Base-by-base conservation (phyloP, 2,329 filamentous ascomycete genomes). In the Plectosphaerella cucumerina region DNA sequence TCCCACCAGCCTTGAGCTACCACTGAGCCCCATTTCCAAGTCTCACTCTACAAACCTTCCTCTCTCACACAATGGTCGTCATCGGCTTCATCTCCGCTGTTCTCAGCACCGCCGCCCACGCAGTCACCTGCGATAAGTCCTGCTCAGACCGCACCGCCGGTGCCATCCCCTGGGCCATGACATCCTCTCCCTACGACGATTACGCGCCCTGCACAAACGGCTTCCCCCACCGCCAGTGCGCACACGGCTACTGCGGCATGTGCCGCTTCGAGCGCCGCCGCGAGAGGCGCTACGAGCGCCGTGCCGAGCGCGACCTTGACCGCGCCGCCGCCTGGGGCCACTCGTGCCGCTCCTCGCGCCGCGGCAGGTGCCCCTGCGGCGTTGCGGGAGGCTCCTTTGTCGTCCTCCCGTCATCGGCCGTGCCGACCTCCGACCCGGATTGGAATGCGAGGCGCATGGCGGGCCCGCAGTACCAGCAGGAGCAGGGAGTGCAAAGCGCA, bases 31-130 rank as follows among this genome's bases (percentile, higher is more conserved):
- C 26, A 8, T 2, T 17, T 31, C 18, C 35, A 35, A 22, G n/a
- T 31, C 31, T 18, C 20, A 14, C 22, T 14, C 37, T 17, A 12
- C 31, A 39, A 45, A 17, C 18, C 22, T 17, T 12, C 22, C 6
- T 12, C 31, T 3, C 5, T n/a, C 6, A 9, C 6, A 43, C 22
- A 31, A 31, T 31, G 26, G 26, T 8, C 14, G 18, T 20, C 39
- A 56, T 56, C 47, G 50, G 54, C 49, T 48, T 56, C 48, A 50
- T 56, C 50, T 47, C 46, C 48, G 54, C 50, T 20, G 47, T 56
- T 44, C 50, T 56, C 48, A 50, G 48, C 1, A 55, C 53, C 12
- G 47, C 53, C 37, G 45, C 49, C 52, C 52, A 52, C 42, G 52
- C 43, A 41, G 52, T 50, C 44, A 47, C 50, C 49, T 49, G 53